These are phyloP conservation scores for Strigomonas culicis DNA, from an alignment of 208 protist genomes.

Conservation along the genomic window DNA sequence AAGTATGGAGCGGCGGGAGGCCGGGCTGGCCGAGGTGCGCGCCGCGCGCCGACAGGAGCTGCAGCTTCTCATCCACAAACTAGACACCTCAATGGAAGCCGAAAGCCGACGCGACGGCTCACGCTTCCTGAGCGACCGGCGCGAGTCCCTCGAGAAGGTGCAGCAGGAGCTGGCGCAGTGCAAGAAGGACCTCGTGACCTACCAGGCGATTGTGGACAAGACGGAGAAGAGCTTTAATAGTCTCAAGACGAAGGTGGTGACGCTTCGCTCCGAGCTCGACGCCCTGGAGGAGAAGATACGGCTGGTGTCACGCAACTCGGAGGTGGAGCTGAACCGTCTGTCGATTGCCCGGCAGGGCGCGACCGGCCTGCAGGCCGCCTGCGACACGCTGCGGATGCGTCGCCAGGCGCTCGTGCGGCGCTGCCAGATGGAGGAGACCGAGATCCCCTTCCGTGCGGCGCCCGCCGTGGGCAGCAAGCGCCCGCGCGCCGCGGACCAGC, in stretches of 20 bases:
- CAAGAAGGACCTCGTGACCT: slow-evolving; percentile 48
- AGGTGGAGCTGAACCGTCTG: slow-evolving; percentile 53
- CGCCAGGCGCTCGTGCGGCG: slow-evolving; percentile 74
- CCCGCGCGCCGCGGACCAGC: slow-evolving; percentile 19
- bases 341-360: slow-evolving; percentile 61
- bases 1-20: slow-evolving; percentile 82
- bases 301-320: slow-evolving; percentile 33
- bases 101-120: slow-evolving; percentile 56
- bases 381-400: slow-evolving; percentile 73
- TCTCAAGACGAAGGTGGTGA: slow-evolving; percentile 26
- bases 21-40: slow-evolving; percentile 35
- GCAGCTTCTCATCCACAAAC: slow-evolving; percentile 62
- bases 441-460: slow-evolving; percentile 51
- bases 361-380: slow-evolving; percentile 65
- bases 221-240: slow-evolving; percentile 43
- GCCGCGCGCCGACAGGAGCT: slow-evolving; percentile 73
- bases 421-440: slow-evolving; percentile 86
- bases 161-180: slow-evolving; percentile 53
- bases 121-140: slow-evolving; percentile 28
- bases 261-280: slow-evolving; percentile 43
- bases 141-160: slow-evolving; percentile 30
- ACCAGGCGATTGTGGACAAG: slow-evolving; percentile 49
- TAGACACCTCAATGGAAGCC: slow-evolving; percentile 73
- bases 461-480: slow-evolving; percentile 45
- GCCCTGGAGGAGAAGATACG: slow-evolving; percentile 63